Conservation (phyloP, 2,329 filamentous ascomycete species). For the Delphinella strobiligena region DNA sequence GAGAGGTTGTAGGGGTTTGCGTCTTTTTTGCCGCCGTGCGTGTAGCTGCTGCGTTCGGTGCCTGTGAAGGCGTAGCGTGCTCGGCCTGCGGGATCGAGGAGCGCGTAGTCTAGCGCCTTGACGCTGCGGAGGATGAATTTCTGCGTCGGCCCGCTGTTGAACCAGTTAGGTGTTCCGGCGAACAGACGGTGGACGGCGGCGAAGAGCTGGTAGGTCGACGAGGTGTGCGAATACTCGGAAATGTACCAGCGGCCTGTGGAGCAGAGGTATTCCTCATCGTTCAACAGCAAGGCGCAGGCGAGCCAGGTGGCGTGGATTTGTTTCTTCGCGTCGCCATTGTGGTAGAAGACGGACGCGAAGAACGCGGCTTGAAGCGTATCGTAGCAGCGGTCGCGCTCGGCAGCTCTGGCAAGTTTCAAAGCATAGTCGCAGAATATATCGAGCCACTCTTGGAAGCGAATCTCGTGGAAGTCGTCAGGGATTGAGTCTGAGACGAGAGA, state of each 20-base stretch:
- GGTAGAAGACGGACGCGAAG: slow-evolving; percentile 69
- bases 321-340: slow-evolving; percentile 26
- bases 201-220: slow-evolving; percentile 76
- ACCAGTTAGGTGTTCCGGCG: slow-evolving; percentile 61
- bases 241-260: slow-evolving; percentile 73
- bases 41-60: slow-evolving; percentile 27
- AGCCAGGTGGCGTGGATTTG: slow-evolving; percentile 16
- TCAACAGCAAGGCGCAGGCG: slow-evolving; percentile 68
- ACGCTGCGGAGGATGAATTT: slow-evolving; percentile 89
- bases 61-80: slow-evolving; percentile 27
- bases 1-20: slow-evolving; percentile 12
- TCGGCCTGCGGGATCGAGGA: slow-evolving; percentile 43
- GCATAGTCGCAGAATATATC: slow-evolving; percentile 85
- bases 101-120: slow-evolving; percentile 68
- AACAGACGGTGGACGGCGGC: slow-evolving; percentile 64
- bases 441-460: slow-evolving; percentile 75
- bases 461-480: slow-evolving; percentile 56
- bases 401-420: slow-evolving; percentile 57
- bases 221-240: slow-evolving; percentile 65
- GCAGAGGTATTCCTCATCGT: slow-evolving; percentile 65
- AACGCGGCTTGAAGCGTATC: slow-evolving; percentile 65
- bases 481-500: slow-evolving; percentile 7
- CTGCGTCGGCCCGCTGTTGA: slow-evolving; percentile 68
- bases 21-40: slow-evolving; percentile 24
- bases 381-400: slow-evolving; percentile 62